Base-by-base conservation (phyloP, 169 alveolate genomes). In the Babesia bovis region DNA sequence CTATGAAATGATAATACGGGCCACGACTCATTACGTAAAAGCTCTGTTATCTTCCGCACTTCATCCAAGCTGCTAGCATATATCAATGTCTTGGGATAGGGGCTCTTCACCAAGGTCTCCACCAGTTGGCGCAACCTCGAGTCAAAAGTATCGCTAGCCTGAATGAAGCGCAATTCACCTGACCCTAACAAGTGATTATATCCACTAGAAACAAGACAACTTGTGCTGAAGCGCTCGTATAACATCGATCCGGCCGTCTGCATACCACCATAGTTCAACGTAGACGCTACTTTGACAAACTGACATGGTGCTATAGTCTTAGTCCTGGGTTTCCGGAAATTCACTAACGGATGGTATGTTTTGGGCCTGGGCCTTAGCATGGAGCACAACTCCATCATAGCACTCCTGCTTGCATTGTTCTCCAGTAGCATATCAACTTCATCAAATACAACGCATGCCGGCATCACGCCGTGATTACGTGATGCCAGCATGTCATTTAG, bases 231-330 rank as follows among this genome's bases (percentile, higher is more conserved):
- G 25, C 93, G 57, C 51, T 87, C 93, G 23, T 81, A 38, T 51
- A 87, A 28, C 91, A 87, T 87, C 26, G 87, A 76, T 5, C 93
- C 93, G 2, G 81, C 56, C 32, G 93, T 87, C 42, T 84, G 85
- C 45, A 74, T 75, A 0, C 93, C 93, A 17, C 84, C 89, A 15
- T 78, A 79, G 38, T 82, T 85, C 15, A 87, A 45, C 13, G 90
- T 87, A 0, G 93, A 83, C 17, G 81, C 86, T n/a, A 84, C 89
- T 40, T 83, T 59, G 33, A 87, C 60, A 33, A 87, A 55, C 71
- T 87, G 93, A 36, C 81, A 74, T 6, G 89, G 87, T 0, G 90
- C 90, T 19, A 51, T 45, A 36, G 41, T 42, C n/a, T 15, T 35
- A 1, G 58, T 44, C 17, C 51, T 15, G 1, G 49, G 67, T 33